phyloP scores from a whole-genome alignment of 805 yeast genomes.

The Wickerhamiella shivajii region DNA sequence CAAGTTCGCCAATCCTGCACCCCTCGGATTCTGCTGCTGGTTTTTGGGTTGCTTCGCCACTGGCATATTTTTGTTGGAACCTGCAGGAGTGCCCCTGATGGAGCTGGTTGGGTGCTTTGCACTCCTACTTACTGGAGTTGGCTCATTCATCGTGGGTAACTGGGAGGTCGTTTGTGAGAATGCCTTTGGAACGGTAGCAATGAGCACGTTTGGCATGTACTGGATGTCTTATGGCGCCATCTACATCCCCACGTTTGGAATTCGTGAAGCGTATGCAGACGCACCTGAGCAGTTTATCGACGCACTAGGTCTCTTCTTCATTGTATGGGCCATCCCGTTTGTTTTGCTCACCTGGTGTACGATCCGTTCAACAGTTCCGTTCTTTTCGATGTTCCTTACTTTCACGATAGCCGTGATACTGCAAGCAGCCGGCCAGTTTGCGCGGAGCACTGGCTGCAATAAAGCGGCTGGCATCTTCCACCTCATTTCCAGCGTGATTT shows the following conservation, averaged over 20 bases:
- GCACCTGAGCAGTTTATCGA: constrained; percentile 20
- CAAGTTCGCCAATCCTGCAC: constrained; percentile 48
- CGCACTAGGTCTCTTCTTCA: constrained; percentile 43
- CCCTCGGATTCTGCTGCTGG: constrained; percentile 42
- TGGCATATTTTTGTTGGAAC: constrained; percentile 36
- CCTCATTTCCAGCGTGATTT: constrained; percentile 38
- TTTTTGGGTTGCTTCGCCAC: constrained; percentile 47
- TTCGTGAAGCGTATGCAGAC: constrained; percentile 28
- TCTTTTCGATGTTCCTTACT: constrained; percentile 40
- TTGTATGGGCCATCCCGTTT: constrained; percentile 53
- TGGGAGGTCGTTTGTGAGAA: constrained; percentile 48
- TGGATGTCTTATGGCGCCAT: constrained; percentile 51
- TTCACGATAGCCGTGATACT: constrained; percentile 41
- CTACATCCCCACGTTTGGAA: constrained; percentile 34
- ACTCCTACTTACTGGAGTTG: constrained; percentile 43
- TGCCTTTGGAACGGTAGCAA: constrained; percentile 43
- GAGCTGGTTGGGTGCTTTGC: constrained; percentile 44
- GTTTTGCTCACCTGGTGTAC: constrained; percentile 39
- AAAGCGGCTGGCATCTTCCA: constrained; percentile 55
- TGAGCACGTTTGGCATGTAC: constrained; percentile 35
- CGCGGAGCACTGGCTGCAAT: constrained; percentile 25
- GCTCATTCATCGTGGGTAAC: constrained; percentile 47
- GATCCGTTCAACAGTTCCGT: constrained; percentile 48
- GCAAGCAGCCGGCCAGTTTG: constrained; percentile 37
- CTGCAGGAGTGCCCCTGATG: constrained; percentile 39